Percentiles rank a stretch among this genome's conserved stretches.
These are phyloP conservation scores for Dactylellina cionopaga DNA, from an alignment of 2,329 filamentous ascomycete genomes.

Conservation along the genomic window DNA sequence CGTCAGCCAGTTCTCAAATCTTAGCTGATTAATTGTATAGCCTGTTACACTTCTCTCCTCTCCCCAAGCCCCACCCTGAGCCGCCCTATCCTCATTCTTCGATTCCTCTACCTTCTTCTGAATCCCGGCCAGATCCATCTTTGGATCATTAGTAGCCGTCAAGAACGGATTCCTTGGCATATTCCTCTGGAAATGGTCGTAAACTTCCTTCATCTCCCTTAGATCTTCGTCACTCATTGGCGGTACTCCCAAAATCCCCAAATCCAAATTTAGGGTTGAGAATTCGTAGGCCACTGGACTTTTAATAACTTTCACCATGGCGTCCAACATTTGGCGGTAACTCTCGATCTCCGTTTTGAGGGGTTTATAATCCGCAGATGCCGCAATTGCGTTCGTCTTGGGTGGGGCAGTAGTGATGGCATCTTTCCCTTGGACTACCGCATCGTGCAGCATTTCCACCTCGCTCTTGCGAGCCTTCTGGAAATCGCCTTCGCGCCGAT, in stretches of 20 bases:
- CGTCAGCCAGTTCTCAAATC: constrained; percentile 65
- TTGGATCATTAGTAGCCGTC: constrained; percentile 39
- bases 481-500: constrained; percentile 18
- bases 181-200: constrained; percentile 32
- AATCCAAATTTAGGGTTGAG: constrained; percentile 13
- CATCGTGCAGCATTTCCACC: constrained; percentile 11
- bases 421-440: background rate
- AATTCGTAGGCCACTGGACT: constrained; percentile 32
- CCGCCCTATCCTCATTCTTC: constrained; percentile 14
- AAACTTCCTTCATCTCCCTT: constrained; percentile 16
- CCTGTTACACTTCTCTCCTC: constrained; percentile 58
- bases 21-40: constrained; percentile 62
- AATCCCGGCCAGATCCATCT: constrained; percentile 37
- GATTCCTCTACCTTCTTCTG: background rate
- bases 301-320: constrained; percentile 20
- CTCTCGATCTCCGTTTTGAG: constrained; percentile 18
- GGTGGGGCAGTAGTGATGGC: background rate
- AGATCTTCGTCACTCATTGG: constrained; percentile 29
- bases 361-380: background rate
- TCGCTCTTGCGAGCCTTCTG: constrained; percentile 15
- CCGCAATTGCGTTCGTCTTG: background rate
- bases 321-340: constrained; percentile 14
- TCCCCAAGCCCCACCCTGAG: constrained; percentile 25
- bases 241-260: constrained; percentile 20
- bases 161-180: constrained; percentile 42